Evolutionary conservation across 257 asterid species (phyloP), one percentile per base, ranked within the genome.

Genomic region (Nyctanthes arbortristis): DNA sequence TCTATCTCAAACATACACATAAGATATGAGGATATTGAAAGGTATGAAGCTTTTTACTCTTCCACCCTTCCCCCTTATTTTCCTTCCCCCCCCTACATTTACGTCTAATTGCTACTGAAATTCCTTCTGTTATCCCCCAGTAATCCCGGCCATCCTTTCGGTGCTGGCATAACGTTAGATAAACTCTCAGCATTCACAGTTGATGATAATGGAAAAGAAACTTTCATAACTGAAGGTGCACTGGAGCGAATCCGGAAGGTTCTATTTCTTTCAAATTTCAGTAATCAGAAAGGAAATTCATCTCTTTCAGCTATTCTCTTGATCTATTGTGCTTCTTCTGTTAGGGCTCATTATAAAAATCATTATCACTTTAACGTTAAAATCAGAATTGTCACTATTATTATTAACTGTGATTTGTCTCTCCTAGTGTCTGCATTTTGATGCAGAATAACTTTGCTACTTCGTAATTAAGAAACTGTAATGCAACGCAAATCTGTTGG

Each of bases 11-110:
- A 93, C 75, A 84, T 93, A 72, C 99, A 93, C 84, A 82, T 93
- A 86, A 87, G 99, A 91, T 93, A 93, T 62, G 99, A 89, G 83
- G 99, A 93, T 87, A 79, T 82, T 73, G 99, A 93, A 84, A 93
- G 99, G 99, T 93, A 83, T 49, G 72, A 60, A 29, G 67, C 28
- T 68, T 63, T 73, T 33, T 72, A 66, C 63, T 52, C 55, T 20
- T n/a, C n/a, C n/a, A n/a, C n/a, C n/a, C n/a, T n/a, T n/a, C n/a
- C n/a, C n/a, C n/a, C n/a, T n/a, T n/a, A n/a, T n/a, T n/a, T n/a
- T n/a, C n/a, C n/a, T 61, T 70, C 28, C n/a, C 27, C 34, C 14
- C n/a, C 28, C 58, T 22, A 5, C 12, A 14, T 4, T 52, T 52
- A 7, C 58, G 30, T 52, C 30, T 29, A 22, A 22, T 29, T 5